Evolutionary conservation across 2,329 filamentous ascomycete genomes (phyloP).

Genomic region (Claviceps sp.): DNA sequence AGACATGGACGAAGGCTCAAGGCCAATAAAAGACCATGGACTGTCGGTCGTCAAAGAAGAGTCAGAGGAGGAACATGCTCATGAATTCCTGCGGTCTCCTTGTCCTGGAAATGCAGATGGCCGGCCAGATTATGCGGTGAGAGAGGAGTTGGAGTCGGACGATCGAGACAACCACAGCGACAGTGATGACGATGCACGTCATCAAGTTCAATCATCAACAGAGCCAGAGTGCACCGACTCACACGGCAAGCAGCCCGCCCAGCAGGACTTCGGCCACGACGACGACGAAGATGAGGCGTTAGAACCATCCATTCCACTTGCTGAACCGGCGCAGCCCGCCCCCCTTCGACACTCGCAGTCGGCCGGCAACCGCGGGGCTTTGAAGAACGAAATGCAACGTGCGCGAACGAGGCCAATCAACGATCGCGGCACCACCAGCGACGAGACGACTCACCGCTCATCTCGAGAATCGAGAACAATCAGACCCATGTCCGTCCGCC

Average conservation of each 20-base stretch:
- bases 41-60: constrained; percentile 37
- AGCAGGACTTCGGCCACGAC: constrained; percentile 11
- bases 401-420: constrained; percentile 22
- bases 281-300: constrained; percentile 5
- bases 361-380: constrained; percentile 32
- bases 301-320: constrained; percentile 34
- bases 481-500: constrained; percentile 15
- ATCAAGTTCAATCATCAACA: constrained; percentile 24
- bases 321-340: constrained; percentile 32
- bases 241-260: constrained; percentile 20
- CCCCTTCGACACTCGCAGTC: constrained; percentile 39
- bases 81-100: constrained; percentile 13
- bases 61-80: constrained; percentile 18
- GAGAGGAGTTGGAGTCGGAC: constrained; percentile 7
- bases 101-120: constrained; percentile 10
- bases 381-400: constrained; percentile 13
- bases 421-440: constrained; percentile 31
- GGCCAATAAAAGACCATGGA: constrained; percentile 17
- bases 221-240: constrained; percentile 25
- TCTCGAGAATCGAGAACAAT: constrained; percentile 14
- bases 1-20: constrained; percentile 33
- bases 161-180: constrained; percentile 20
- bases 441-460: constrained; percentile 30
- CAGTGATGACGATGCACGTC: constrained; percentile 28
- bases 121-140: neutral